Evolutionary conservation across 345 rosid genomes (phyloP).

Genomic region (Clarkia xantiana): DNA sequence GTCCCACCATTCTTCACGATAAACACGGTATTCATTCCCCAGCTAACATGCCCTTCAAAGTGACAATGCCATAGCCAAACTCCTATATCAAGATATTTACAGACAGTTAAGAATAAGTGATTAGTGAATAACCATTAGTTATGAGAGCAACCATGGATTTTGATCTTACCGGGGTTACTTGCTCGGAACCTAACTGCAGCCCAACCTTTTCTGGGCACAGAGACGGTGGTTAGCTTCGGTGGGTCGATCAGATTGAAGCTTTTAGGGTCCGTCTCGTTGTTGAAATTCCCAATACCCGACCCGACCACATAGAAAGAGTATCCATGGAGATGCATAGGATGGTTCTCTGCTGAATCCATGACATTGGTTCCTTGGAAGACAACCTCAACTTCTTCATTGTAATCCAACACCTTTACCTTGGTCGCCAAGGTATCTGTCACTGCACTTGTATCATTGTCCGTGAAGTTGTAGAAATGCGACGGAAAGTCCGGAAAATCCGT

Average conservation of each 20-base stretch:
- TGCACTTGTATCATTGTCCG: background rate
- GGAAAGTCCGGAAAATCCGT: background rate
- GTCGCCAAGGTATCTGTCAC: background rate
- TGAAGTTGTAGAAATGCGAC: background rate
- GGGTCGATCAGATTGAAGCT: slow-evolving; percentile 6
- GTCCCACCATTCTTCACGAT: no score
- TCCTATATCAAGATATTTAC: background rate
- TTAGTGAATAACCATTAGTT: background rate
- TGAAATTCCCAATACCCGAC: slow-evolving; percentile 1
- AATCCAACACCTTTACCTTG: slow-evolving; percentile 2
- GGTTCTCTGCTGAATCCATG: background rate
- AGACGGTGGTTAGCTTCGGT: slow-evolving; percentile 4
- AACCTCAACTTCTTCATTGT: slow-evolving; percentile 2
- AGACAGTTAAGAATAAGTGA: background rate
- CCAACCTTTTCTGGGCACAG: slow-evolving; percentile 9
- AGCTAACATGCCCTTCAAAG: slow-evolving; percentile 2
- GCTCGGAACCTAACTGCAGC: slow-evolving; percentile 9
- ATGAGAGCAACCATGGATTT: background rate
- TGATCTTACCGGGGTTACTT: slow-evolving; percentile 7
- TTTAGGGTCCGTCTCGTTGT: background rate
- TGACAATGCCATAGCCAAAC: slow-evolving; percentile 5
- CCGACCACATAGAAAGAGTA: slow-evolving; percentile 7
- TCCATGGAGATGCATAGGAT: slow-evolving; percentile 10
- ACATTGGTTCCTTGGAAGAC: slow-evolving; percentile 8
- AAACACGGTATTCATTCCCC: slow-evolving; percentile 8